Conservation (phyloP, 2,329 filamentous ascomycete species). For the Verticillium nonalfalfae region DNA sequence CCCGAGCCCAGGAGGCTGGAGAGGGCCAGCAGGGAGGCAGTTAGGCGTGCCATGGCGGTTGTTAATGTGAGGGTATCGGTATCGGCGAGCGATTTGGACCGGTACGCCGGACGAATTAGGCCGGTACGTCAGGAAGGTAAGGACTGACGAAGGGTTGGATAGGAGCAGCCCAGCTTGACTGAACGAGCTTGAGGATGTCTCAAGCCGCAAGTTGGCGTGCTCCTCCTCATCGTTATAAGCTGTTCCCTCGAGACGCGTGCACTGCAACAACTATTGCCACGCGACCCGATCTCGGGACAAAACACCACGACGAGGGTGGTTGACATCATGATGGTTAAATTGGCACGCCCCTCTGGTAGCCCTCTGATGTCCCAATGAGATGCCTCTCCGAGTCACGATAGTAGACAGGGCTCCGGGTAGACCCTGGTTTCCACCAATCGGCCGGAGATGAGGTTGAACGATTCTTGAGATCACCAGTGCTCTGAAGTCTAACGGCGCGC, state of each 20-base stretch:
- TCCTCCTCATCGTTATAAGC: background rate
- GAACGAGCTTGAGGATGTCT: background rate
- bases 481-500: background rate
- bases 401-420: background rate
- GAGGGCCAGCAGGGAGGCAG: constrained; percentile 6
- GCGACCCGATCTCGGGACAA: background rate
- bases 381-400: background rate
- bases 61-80: background rate
- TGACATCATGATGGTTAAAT: background rate
- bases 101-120: background rate
- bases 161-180: background rate
- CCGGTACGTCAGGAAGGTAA: background rate
- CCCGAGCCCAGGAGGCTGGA: constrained; percentile 9
- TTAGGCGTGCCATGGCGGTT: constrained; percentile 5
- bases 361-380: background rate
- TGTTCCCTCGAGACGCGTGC: background rate
- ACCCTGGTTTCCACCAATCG: background rate
- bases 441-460: background rate
- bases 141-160: background rate
- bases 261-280: background rate
- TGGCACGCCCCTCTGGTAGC: background rate
- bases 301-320: background rate
- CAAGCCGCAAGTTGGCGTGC: background rate
- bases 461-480: background rate
- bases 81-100: too few relatives aligned